Base-by-base conservation (phyloP, 495 filamentous ascomycete species). In the Trichoderma asperelloides region DNA sequence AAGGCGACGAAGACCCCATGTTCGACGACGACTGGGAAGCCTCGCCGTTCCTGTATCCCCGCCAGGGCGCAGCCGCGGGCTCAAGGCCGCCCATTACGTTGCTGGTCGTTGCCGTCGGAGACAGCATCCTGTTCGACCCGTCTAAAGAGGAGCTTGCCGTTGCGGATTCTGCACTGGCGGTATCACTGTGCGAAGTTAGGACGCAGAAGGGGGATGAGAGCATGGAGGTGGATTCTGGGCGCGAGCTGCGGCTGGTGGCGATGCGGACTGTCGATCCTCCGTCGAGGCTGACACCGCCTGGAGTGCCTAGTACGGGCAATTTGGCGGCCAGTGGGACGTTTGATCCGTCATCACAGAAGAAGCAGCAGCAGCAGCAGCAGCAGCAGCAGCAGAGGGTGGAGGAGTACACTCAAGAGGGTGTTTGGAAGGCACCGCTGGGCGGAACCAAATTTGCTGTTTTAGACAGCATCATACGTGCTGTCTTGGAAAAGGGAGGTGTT, bases 1-100 rank as follows among this genome's bases (percentile, higher is more conserved):
- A 92, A 72, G 82, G 82, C 65, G 93, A 96, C 74, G 95, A 99
- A 78, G 96, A 99, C 72, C 96, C 96, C 2, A 87, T 96, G 71
- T 98, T 99, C 81, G 89, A 97, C 81, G 96, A 99, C 79, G 95
- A 99, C 78, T 99, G 96, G 96, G 90, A 87, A 43, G 90, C 87
- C 41, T 85, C 92, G 2, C 76, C 86, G 47, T 86, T 87, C 64
- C 81, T 99, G 25, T 99, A 93, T 79, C 86, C 90, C 1, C 80
- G 84, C 45, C 66, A 74, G 55, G 69, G 68, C 39, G 63, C 66
- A 45, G 67, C 69, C 23, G 13, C 64, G 11, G 70, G 67, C 37
- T 73, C 72, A 55, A 75, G 86, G 25, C 92, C 96, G 23, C 93
- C 95, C 1, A 82, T 98, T 66, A 97, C 92, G 3, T 81, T 98